A percentile compares a stretch with the other conserved stretches of the same genome.
Conservation (phyloP, 306 rosid species). For the Quercus gilva region DNA sequence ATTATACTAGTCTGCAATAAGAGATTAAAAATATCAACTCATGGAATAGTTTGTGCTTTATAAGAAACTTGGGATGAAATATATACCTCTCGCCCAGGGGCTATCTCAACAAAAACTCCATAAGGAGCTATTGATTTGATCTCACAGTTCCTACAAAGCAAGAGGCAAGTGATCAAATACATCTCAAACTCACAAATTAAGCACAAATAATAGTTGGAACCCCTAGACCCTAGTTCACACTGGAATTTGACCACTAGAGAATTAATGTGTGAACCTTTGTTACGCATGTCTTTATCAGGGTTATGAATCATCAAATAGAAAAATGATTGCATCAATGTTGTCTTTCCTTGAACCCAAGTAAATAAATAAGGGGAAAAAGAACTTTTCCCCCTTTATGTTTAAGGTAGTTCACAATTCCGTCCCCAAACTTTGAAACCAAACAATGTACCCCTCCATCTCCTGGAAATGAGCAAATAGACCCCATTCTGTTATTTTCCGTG, state of each 20-base stretch:
- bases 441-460: no score
- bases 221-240: not conserved
- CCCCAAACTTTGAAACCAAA: no score
- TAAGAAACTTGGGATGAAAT: constrained; percentile 23
- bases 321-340: not conserved
- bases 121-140: constrained; percentile 75
- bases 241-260: not conserved
- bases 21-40: not conserved
- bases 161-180: not conserved
- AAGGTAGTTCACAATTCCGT: no score
- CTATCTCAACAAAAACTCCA: constrained; percentile 94
- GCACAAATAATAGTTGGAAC: constrained; percentile 2
- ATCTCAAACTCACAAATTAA: not conserved
- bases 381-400: no score
- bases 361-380: not conserved
- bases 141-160: constrained; percentile 68
- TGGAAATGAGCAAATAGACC: no score
- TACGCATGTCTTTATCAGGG: not conserved
- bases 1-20: not conserved
- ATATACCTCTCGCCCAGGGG: constrained; percentile 92
- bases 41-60: constrained; percentile 10
- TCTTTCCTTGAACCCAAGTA: constrained; percentile 13
- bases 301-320: not conserved
- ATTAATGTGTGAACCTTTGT: not conserved
- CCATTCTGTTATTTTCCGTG: no score